Conservation (phyloP, 2,329 filamentous ascomycete genomes). For the Plenodomus lindquistii region DNA sequence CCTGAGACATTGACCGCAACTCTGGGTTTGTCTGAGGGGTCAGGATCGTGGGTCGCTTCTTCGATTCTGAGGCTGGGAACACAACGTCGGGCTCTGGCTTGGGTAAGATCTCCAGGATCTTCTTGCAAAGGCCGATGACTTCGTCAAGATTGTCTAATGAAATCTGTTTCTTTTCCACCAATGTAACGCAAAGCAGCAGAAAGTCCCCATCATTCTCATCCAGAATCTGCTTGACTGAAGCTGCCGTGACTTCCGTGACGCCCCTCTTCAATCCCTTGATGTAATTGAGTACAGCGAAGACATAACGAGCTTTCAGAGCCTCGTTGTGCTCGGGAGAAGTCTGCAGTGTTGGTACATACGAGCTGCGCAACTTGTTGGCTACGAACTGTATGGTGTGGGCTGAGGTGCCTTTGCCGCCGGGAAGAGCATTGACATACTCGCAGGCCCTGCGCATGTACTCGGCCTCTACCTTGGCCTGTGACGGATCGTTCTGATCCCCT, state of each 20-base stretch:
- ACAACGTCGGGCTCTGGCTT: conserved; percentile 10
- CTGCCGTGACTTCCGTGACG: conserved; percentile 7
- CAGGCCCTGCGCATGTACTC: conserved; percentile 22
- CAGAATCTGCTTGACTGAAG: conserved; percentile 18
- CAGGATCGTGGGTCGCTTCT: background rate
- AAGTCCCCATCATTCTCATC: conserved; percentile 24
- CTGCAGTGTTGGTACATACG: conserved; percentile 10
- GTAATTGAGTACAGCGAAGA: conserved; percentile 23
- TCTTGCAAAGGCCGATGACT: conserved; percentile 25
- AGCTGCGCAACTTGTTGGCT: conserved; percentile 18
- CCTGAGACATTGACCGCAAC: background rate
- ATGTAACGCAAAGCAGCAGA: conserved; percentile 22
- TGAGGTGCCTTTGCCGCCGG: conserved; percentile 1
- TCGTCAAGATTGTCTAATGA: conserved; percentile 24
- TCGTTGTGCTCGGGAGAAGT: conserved; percentile 10
- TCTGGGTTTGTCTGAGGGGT: background rate
- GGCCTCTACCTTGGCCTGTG: conserved; percentile 12
- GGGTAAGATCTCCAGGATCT: conserved; percentile 19
- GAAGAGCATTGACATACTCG: conserved; percentile 19
- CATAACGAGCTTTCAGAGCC: conserved; percentile 18
- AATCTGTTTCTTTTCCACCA: conserved; percentile 25
- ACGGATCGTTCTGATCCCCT: background rate
- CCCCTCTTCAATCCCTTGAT: conserved; percentile 19
- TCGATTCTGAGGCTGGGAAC: background rate
- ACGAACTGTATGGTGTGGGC: conserved; percentile 19